phyloP scores from a whole-genome alignment of 257 asterid species.

The Datura wrightii region DNA sequence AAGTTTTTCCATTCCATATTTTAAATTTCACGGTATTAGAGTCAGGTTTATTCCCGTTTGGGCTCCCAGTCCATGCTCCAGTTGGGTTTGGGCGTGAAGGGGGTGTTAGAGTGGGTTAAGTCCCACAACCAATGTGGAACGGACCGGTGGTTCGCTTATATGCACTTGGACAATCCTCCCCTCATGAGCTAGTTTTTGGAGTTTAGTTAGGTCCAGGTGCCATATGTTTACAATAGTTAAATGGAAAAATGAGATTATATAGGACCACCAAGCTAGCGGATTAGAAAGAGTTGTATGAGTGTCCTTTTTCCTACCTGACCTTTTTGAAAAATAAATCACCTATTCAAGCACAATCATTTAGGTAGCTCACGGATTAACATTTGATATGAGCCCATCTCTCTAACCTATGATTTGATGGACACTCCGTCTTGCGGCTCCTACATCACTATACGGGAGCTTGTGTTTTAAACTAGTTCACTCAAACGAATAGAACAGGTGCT shows the following conservation, averaged over 20 bases:
- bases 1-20: too few relatives aligned
- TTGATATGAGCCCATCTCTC: neutral
- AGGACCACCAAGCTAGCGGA: slow-evolving; percentile 1
- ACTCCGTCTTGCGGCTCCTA: neutral
- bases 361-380: neutral
- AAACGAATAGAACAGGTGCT: neutral
- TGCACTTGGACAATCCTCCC: too few relatives aligned
- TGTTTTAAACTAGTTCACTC: neutral
- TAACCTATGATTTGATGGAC: neutral
- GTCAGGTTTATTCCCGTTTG: too few relatives aligned
- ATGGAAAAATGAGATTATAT: neutral
- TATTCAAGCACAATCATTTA: neutral
- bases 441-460: neutral
- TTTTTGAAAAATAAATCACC: neutral
- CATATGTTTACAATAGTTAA: neutral
- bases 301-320: neutral
- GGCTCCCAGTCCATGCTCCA: too few relatives aligned
- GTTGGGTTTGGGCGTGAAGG: too few relatives aligned
- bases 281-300: neutral
- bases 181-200: too few relatives aligned
- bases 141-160: too few relatives aligned
- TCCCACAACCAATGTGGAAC: too few relatives aligned
- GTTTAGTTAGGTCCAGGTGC: too few relatives aligned
- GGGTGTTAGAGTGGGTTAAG: too few relatives aligned
- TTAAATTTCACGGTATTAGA: too few relatives aligned